Base-by-base conservation (phyloP, 2,329 filamentous ascomycete genomes). In the Fusarium pseudoanthophilum region DNA sequence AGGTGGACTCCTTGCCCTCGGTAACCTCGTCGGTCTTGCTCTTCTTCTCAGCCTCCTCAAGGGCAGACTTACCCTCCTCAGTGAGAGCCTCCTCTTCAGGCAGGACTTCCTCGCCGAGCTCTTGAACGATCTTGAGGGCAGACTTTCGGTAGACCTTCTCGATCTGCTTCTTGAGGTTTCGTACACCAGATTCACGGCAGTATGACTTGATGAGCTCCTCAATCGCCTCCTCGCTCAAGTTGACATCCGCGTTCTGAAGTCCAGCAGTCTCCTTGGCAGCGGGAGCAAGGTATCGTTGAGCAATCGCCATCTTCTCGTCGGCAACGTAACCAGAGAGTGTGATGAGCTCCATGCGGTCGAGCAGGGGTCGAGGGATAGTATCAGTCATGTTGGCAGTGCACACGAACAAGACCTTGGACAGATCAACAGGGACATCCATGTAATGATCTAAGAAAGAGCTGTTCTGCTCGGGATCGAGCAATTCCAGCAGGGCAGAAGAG, bases 301-400 rank as follows among this genome's bases (percentile, higher is more conserved):
- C 96, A 78, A 99, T 99, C 7, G 96, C 95, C 91, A 97, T 98
- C 88, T 99, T 99, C 87, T 99, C 96, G 74, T 99, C 95, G 1
- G 95, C 92, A 57, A 99, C 95, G 79, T 99, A 99, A 16, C 96
- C 96, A 40, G 95, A 98, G 5, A 99, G 88, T 71, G 97, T 91
- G 75, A 99, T 99, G 78, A 98, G 91, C 82, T 99, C 96, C 96
- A 99, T 99, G 76, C 96, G 92, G 80, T 99, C 96, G 21, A 98
- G 88, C 1, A 99, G 87, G 7, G 96, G 97, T 46, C 95, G 90
- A 21, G 96, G 96, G 70, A 99, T 99, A 0, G 96, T 99, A 79
- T 99, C 96, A 0, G 95, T 97, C 92, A 98, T 97, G 82, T 99
- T 99, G 67, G 96, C 96, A 20, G 96, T 99, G 87, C 96, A 99